Evolutionary conservation across 176 grass and related monocot species (phyloP).

Genomic region (Leersia perrieri): DNA sequence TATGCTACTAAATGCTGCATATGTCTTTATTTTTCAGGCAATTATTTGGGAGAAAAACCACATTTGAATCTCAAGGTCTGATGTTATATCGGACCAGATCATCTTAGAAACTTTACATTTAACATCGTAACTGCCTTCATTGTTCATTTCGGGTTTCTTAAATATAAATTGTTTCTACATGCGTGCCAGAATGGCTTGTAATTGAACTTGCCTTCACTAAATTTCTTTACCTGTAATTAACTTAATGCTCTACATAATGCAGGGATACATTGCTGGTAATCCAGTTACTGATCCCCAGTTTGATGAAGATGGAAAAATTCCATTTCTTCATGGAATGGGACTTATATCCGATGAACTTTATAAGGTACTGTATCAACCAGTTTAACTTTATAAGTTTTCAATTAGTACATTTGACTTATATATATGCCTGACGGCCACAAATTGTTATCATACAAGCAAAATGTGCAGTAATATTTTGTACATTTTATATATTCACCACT

Average conservation of each 20-base stretch:
- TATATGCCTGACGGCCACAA: too few relatives aligned
- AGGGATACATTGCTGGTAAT: constrained; percentile 53
- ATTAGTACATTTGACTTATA: too few relatives aligned
- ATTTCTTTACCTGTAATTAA: too few relatives aligned
- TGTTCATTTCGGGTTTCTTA: too few relatives aligned
- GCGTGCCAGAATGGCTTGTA: too few relatives aligned
- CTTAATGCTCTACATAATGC: not conserved
- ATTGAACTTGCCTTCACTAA: too few relatives aligned
- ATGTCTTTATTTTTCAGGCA: constrained; percentile 17
- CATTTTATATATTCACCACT: not conserved
- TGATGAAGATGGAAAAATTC: constrained; percentile 26
- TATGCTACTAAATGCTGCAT: not conserved
- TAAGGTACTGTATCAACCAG: constrained; percentile 29
- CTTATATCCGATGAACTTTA: constrained; percentile 53
- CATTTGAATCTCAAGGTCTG: constrained; percentile 48
- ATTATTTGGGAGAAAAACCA: constrained; percentile 3
- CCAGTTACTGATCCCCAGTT: constrained; percentile 28
- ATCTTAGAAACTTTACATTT: too few relatives aligned
- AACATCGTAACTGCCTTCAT: too few relatives aligned
- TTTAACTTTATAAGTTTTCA: too few relatives aligned
- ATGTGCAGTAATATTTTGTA: too few relatives aligned
- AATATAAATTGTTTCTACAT: too few relatives aligned
- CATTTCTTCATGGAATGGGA: constrained; percentile 44
- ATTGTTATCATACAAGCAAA: too few relatives aligned
- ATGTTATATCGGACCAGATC: not conserved